These are phyloP conservation scores for Hysterium pulicare DNA, from an alignment of 2,329 filamentous ascomycete genomes.

Conservation along the genomic window DNA sequence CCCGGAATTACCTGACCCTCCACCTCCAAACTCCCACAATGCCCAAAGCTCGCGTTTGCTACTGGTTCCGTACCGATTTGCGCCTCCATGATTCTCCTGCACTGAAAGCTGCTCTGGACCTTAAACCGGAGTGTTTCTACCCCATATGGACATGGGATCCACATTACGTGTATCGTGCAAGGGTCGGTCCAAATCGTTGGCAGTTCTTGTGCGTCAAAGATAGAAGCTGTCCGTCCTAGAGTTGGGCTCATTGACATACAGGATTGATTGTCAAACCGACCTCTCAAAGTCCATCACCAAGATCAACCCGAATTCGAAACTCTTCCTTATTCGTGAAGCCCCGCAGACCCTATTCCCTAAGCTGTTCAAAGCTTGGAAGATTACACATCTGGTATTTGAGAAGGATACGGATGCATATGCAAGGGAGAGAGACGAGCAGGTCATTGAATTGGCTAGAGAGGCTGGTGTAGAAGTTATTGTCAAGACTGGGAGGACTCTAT, in stretches of 20 bases:
- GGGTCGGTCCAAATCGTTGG: slow-evolving; percentile 71
- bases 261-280: slow-evolving; percentile 70
- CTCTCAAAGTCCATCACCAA: slow-evolving; percentile 64
- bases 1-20: no score
- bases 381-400: slow-evolving; percentile 75
- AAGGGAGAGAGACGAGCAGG: slow-evolving; percentile 58
- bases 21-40: no score
- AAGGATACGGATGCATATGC: slow-evolving; percentile 75
- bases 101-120: slow-evolving; percentile 66
- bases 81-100: slow-evolving; percentile 75
- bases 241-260: no score
- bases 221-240: no score
- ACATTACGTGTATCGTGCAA: slow-evolving; percentile 71
- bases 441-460: slow-evolving; percentile 58
- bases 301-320: slow-evolving; percentile 67
- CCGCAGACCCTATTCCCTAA: slow-evolving; percentile 70
- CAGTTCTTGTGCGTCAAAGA: slow-evolving; percentile 59
- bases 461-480: slow-evolving; percentile 68
- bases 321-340: slow-evolving; percentile 69
- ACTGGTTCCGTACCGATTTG: slow-evolving; percentile 77
- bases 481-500: slow-evolving; percentile 64
- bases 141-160: slow-evolving; percentile 80
- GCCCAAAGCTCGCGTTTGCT: no score
- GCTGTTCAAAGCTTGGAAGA: slow-evolving; percentile 68
- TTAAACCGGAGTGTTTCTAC: slow-evolving; percentile 66